These are phyloP conservation scores for Dictyostelium citrinum DNA, from an alignment of 78 protist genomes.

Conservation along the genomic window DNA sequence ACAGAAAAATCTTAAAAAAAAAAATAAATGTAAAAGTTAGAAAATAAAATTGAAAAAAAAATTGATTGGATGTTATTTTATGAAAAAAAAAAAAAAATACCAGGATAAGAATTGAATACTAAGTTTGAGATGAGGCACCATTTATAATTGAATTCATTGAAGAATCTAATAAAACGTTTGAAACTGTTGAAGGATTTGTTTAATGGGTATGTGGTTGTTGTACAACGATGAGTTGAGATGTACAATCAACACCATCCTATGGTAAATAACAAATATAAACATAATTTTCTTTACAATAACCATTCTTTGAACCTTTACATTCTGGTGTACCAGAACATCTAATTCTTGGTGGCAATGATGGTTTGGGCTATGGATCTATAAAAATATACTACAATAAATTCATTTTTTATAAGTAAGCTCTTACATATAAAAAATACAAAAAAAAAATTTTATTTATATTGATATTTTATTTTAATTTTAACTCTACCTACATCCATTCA, in stretches of 20 bases:
- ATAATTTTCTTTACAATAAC: not conserved
- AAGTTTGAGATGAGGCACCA: not conserved
- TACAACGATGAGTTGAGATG: not conserved
- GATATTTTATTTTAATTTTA: no score
- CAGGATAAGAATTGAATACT: not conserved
- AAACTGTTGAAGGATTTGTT: not conserved
- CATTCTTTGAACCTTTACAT: not conserved
- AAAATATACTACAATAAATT: not conserved
- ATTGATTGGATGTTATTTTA: no score
- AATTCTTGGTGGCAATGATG: not conserved
- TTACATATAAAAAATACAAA: no score
- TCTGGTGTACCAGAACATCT: not conserved
- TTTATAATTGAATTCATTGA: not conserved
- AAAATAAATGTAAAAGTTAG: no score
- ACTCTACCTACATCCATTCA: no score
- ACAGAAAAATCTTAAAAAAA: not conserved
- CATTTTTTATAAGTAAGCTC: no score
- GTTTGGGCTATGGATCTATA: not conserved
- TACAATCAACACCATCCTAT: not conserved
- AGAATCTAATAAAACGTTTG: not conserved
- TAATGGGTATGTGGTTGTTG: not conserved
- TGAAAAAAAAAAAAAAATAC: not conserved
- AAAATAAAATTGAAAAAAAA: no score
- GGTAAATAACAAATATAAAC: not conserved
- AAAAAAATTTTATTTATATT: not conserved